Percentiles rank a stretch among this genome's conserved stretches.
These are phyloP conservation scores for Eucalyptus paniculata DNA, from an alignment of 345 rosid genomes.

Conservation along the genomic window DNA sequence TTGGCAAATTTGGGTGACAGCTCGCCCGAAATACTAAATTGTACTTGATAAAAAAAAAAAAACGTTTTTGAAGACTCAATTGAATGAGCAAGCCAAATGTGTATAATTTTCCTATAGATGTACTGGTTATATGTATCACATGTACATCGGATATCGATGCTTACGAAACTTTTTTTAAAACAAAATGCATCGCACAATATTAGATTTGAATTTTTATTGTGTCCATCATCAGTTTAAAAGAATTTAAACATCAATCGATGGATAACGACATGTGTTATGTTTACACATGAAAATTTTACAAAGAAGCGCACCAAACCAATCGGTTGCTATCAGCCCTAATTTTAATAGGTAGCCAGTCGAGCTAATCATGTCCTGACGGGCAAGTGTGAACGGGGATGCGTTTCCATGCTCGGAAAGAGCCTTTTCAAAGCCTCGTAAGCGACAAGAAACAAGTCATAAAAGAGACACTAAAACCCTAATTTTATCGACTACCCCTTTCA, in stretches of 20 bases:
- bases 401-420: background rate
- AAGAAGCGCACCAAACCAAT: background rate
- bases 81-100: fast-evolving
- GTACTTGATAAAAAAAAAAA: background rate
- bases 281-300: background rate
- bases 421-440: background rate
- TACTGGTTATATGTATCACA: background rate
- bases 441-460: background rate
- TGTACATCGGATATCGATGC: background rate
- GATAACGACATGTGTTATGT: background rate
- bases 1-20: background rate
- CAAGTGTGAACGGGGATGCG: background rate
- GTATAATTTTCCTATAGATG: background rate
- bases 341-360: background rate
- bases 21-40: background rate
- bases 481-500: background rate
- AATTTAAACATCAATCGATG: background rate
- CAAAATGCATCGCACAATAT: background rate
- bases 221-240: background rate
- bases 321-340: background rate
- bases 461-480: background rate
- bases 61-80: background rate
- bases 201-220: background rate
- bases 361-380: background rate
- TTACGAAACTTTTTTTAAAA: background rate